Evolutionary conservation across 331 rosid species (phyloP).

Genomic region (Spiraea crenata): DNA sequence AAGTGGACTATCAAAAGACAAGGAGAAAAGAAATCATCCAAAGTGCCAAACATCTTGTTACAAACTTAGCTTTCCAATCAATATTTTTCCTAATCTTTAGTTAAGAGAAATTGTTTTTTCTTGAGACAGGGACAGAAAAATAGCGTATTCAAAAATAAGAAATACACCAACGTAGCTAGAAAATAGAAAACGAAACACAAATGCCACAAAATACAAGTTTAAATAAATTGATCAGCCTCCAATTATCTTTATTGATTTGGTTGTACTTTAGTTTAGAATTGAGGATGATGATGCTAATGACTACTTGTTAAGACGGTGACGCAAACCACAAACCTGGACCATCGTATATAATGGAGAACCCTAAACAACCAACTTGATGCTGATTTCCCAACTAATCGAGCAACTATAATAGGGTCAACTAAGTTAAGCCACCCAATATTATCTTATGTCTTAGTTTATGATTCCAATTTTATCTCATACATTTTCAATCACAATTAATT

Average conservation of each 20-base stretch:
- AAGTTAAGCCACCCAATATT: not conserved
- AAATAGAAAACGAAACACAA: not conserved
- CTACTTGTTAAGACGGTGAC: not conserved
- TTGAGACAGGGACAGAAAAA: not conserved
- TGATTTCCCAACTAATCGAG: too few relatives aligned
- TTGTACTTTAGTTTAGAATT: not conserved
- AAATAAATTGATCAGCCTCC: not conserved
- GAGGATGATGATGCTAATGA: not conserved
- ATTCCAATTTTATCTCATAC: too few relatives aligned
- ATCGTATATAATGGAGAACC: not conserved
- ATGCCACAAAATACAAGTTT: not conserved
- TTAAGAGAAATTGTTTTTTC: not conserved
- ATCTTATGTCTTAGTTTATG: not conserved
- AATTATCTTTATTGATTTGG: not conserved
- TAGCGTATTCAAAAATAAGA: not conserved
- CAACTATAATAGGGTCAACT: not conserved
- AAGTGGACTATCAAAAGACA: too few relatives aligned
- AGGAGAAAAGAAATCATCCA: not conserved
- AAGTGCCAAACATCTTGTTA: not conserved
- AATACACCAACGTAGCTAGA: not conserved
- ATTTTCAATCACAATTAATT: too few relatives aligned
- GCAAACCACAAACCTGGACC: not conserved
- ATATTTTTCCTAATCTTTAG: not conserved
- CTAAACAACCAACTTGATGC: not conserved
- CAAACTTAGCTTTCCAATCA: conserved; percentile 4